phyloP scores from a whole-genome alignment of 2,329 filamentous ascomycete species.

The Dothideomycetes sp. region DNA sequence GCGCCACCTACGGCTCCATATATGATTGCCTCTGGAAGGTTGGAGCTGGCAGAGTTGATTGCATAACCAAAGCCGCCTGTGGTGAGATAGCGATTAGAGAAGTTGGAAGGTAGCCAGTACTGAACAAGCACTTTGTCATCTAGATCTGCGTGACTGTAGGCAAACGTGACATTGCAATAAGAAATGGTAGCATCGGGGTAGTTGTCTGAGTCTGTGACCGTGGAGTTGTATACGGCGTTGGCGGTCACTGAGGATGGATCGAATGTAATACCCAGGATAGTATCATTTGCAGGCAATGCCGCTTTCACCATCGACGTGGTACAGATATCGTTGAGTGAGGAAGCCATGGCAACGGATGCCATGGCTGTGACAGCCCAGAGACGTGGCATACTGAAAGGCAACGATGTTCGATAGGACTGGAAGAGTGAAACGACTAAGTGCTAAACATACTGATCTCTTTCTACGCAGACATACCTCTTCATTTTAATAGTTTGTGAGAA shows the following conservation, averaged over 20 bases:
- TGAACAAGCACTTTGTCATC: slow-evolving; percentile 23
- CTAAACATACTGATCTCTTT: no score
- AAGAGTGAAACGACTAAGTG: no score
- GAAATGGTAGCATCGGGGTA: slow-evolving; percentile 17
- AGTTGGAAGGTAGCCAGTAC: slow-evolving; percentile 30
- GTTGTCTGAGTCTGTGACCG: no score
- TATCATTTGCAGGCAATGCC: slow-evolving; percentile 10
- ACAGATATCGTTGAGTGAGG: slow-evolving; percentile 11
- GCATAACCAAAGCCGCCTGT: slow-evolving; percentile 37
- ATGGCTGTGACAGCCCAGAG: no score
- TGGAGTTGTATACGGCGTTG: slow-evolving; percentile 21
- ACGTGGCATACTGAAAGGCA: no score
- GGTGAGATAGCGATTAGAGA: slow-evolving; percentile 37
- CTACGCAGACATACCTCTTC: no score
- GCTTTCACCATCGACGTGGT: slow-evolving; percentile 10
- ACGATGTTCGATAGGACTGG: no score
- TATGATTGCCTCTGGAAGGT: slow-evolving; percentile 29
- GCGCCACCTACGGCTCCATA: slow-evolving; percentile 36
- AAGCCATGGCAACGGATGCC: slow-evolving; percentile 1
- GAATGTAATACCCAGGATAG: slow-evolving; percentile 21
- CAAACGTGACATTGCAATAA: slow-evolving; percentile 11
- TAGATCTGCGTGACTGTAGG: slow-evolving; percentile 32
- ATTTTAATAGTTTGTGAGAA: no score
- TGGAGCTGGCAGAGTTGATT: slow-evolving; percentile 25
- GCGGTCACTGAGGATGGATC: slow-evolving; percentile 27